A percentile compares a stretch with the other conserved stretches of the same genome.
These are phyloP conservation scores for Penicillium aurantiogriseum DNA, from an alignment of 2,329 filamentous ascomycete species.

Conservation along the genomic window DNA sequence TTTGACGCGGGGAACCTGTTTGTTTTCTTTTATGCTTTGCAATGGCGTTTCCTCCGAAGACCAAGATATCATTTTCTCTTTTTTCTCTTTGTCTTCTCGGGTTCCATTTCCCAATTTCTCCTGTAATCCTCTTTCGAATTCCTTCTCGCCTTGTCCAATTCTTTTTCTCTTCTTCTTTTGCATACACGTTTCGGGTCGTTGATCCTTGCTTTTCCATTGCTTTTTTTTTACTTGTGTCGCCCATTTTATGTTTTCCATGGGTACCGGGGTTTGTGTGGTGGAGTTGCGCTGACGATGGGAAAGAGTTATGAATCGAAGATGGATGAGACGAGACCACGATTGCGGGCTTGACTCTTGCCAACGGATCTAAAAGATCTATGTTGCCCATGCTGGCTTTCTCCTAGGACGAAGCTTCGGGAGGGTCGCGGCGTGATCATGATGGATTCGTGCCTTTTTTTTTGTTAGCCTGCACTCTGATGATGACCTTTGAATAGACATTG, in stretches of 20 bases:
- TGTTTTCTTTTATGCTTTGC: slow-evolving; percentile 32
- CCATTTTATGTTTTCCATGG: slow-evolving; percentile 11
- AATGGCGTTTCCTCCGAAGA: slow-evolving; percentile 38
- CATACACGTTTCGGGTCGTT: slow-evolving; percentile 9
- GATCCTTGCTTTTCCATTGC: slow-evolving; percentile 13
- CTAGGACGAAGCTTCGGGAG: slow-evolving; percentile 6
- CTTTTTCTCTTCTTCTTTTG: slow-evolving; percentile 1
- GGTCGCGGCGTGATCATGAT: slow-evolving; percentile 14
- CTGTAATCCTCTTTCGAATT: slow-evolving; percentile 17
- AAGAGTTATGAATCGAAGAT: slow-evolving; percentile 16
- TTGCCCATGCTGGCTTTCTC: not conserved
- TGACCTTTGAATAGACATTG: slow-evolving; percentile 27
- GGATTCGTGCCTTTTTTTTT: slow-evolving; percentile 16
- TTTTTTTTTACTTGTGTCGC: slow-evolving; percentile 7
- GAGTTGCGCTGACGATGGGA: slow-evolving; percentile 17
- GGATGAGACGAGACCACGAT: slow-evolving; percentile 15
- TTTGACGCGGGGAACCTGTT: slow-evolving; percentile 21
- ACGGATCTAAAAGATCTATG: slow-evolving; percentile 1
- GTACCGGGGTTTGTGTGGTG: not conserved
- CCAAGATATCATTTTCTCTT: slow-evolving; percentile 28
- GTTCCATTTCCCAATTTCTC: slow-evolving; percentile 10
- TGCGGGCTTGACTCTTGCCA: slow-evolving; percentile 1
- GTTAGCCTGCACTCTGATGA: slow-evolving; percentile 27
- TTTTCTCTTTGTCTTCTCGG: slow-evolving; percentile 14
- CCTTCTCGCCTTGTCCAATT: slow-evolving; percentile 1